Conservation (phyloP, 495 filamentous ascomycete genomes). For the Rhypophila decipiens region DNA sequence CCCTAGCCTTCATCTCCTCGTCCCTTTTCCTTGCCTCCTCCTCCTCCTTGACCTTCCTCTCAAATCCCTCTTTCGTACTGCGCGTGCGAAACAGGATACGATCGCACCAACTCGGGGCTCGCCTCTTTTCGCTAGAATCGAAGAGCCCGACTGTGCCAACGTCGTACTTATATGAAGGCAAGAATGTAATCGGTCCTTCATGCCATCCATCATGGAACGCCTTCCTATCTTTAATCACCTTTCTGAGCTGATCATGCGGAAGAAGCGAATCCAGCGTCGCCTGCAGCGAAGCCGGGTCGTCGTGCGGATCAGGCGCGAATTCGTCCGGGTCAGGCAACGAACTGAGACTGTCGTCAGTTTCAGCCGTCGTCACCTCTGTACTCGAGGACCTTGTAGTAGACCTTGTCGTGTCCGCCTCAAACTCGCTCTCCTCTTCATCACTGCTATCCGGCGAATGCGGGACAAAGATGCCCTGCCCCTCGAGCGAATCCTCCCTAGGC, state of each 20-base stretch:
- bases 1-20: conserved; percentile 75
- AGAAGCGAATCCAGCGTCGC: conserved; percentile 81
- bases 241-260: conserved; percentile 80
- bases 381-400: conserved; percentile 5
- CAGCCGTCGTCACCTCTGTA: conserved; percentile 19
- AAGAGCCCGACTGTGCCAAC: conserved; percentile 88
- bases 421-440: conserved; percentile 24
- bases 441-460: conserved; percentile 25
- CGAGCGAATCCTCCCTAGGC: conserved; percentile 26
- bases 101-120: conserved; percentile 96
- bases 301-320: conserved; percentile 43
- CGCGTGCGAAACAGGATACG: conserved; percentile 83
- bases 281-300: conserved; percentile 58
- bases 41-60: conserved; percentile 57
- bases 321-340: conserved; percentile 48
- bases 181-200: conserved; percentile 80
- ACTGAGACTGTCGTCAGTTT: conserved; percentile 28
- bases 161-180: conserved; percentile 96
- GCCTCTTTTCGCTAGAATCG: conserved; percentile 88
- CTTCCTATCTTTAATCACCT: conserved; percentile 65
- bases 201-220: conserved; percentile 86
- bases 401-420: conserved; percentile 20
- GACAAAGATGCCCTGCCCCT: conserved; percentile 39
- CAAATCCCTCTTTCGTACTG: conserved; percentile 62
- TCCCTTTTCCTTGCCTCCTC: conserved; percentile 64